Base-by-base conservation (phyloP, 1,284 basidiomycete species). In the Rugosomyces carneus region DNA sequence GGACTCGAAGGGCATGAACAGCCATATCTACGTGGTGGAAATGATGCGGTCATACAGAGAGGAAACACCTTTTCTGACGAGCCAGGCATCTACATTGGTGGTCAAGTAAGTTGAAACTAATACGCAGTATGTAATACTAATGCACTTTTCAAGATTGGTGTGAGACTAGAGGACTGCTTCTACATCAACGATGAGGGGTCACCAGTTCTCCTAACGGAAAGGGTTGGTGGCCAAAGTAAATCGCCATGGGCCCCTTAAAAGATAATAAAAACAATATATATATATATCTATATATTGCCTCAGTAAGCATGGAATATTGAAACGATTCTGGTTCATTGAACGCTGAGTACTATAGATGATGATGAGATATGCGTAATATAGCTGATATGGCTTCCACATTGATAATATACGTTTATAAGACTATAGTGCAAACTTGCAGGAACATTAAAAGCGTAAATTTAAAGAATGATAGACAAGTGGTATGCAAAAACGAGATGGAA, bases 21-120 rank as follows among this genome's bases (percentile, higher is more conserved):
- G 4, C 90, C 89, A 0, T 93, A 91, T 62, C 69, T 92, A 23
- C 76, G 77, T 42, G 85, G 86, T 23, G 85, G 84, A 13, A 81
- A 74, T 35, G 57, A 74, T 21, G 74, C 73, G 52, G 54, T 74
- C 19, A 77, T 91, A 42, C 64, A 74, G 37, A 61, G 62, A 0
- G 87, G 88, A 0, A 81, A 91, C 57, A 73, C 83, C 0, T 91
- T 93, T 64, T 89, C 85, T 5, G 73, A 91, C 55, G 89, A 93
- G 62, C 90, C 89, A 1, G 89, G 89, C 0, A 70, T 93, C 23
- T 93, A 93, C 62, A 84, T 92, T 43, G 76, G 84, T 52, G 80
- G 76, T 31, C 71, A 84, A 64, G 81, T 89, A 44, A 19, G 70
- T 56, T 31, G n/a, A 11, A 16, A 10, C 13, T 21, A 9, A 29